Conservation (phyloP, 768 basidiomycete species). For the Chiua virens region DNA sequence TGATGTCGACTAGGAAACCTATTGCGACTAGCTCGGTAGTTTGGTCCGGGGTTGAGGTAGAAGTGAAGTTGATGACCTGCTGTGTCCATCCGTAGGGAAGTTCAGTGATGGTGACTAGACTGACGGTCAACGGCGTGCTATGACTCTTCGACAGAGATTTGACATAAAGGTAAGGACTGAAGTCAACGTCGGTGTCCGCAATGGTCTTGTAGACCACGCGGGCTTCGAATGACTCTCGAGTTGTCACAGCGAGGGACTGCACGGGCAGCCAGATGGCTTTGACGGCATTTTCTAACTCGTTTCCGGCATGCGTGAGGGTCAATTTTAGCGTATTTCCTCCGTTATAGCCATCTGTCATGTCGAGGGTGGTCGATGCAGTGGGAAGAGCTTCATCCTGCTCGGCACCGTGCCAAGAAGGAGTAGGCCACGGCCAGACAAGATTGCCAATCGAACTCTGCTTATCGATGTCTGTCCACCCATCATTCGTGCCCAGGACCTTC, state of each 20-base stretch:
- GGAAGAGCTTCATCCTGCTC: conserved; percentile 38
- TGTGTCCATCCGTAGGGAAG: conserved; percentile 54
- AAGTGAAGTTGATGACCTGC: conserved; percentile 44
- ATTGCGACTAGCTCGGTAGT: conserved; percentile 34
- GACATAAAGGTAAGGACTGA: conserved; percentile 43
- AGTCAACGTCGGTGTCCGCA: conserved; percentile 30
- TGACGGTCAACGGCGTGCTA: conserved; percentile 26
- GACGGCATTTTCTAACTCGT: conserved; percentile 45
- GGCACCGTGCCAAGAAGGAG: conserved; percentile 49
- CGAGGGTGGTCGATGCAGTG: conserved; percentile 41
- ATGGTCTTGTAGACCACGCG: conserved; percentile 53
- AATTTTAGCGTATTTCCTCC: conserved; percentile 63
- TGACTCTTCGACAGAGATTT: conserved; percentile 29
- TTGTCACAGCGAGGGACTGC: conserved; percentile 56
- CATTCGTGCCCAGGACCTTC: conserved; percentile 44
- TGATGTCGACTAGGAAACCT: conserved; percentile 55
- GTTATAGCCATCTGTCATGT: conserved; percentile 68
- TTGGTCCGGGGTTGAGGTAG: conserved; percentile 6
- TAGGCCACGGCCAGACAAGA: conserved; percentile 65
- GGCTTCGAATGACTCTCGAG: conserved; percentile 47
- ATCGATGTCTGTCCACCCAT: conserved; percentile 79
- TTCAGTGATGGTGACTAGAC: conserved; percentile 27
- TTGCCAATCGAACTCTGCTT: conserved; percentile 72
- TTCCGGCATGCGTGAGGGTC: conserved; percentile 39
- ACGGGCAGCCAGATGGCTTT: conserved; percentile 65